These are phyloP conservation scores for Diaporthe batatas DNA, from an alignment of 2,329 filamentous ascomycete genomes.

Conservation along the genomic window DNA sequence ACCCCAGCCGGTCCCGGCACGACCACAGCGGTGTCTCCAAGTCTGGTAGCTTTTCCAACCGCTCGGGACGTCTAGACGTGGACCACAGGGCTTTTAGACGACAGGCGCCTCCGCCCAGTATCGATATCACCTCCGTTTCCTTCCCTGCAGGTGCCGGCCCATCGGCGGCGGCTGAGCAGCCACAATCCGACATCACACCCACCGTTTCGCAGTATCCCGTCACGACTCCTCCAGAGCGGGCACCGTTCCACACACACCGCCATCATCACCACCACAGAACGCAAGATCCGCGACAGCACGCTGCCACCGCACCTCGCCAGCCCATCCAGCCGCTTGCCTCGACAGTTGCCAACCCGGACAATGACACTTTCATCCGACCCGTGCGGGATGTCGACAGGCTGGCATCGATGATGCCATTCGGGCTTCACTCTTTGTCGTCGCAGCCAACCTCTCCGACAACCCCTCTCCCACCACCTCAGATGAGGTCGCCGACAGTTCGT, in stretches of 20 bases:
- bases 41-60: slow-evolving; percentile 66
- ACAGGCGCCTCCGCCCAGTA: slow-evolving; percentile 85
- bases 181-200: slow-evolving; percentile 68
- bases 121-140: slow-evolving; percentile 77
- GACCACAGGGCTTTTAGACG: slow-evolving; percentile 76
- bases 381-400: slow-evolving; percentile 86
- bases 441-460: slow-evolving; percentile 94
- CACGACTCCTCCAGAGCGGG: slow-evolving; percentile 79
- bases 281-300: slow-evolving; percentile 63
- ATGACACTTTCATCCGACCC: slow-evolving; percentile 82
- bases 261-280: slow-evolving; percentile 63
- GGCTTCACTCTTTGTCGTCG: slow-evolving; percentile 79
- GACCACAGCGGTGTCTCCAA: slow-evolving; percentile 64
- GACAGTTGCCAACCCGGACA: slow-evolving; percentile 75
- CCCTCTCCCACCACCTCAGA: slow-evolving; percentile 77
- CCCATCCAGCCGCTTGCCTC: slow-evolving; percentile 76
- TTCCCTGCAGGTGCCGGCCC: slow-evolving; percentile 55
- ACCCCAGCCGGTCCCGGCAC: slow-evolving; percentile 63
- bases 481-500: slow-evolving; percentile 68
- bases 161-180: slow-evolving; percentile 58
- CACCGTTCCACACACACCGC: slow-evolving; percentile 59
- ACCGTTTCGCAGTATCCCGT: slow-evolving; percentile 72
- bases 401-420: slow-evolving; percentile 82
- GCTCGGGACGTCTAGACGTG: slow-evolving; percentile 65
- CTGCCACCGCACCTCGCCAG: slow-evolving; percentile 64